Percentiles rank a stretch among this genome's conserved stretches.
Evolutionary conservation across 805 yeast genomes (phyloP).

Genomic region (Metschnikowia bowlesiae): DNA sequence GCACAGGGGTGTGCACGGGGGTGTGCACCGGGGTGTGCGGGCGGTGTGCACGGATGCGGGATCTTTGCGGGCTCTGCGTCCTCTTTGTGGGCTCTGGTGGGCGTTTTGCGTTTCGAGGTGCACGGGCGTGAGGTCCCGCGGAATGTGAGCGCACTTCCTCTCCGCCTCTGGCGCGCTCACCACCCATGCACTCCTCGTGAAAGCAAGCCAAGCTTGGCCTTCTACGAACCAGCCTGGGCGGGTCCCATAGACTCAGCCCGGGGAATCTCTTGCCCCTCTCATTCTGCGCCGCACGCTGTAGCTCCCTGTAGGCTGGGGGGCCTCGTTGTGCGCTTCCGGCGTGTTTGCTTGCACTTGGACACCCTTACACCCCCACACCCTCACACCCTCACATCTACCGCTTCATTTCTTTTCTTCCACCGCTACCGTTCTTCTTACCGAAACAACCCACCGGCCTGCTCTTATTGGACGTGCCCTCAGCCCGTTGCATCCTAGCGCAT

Average conservation of each 20-base stretch:
- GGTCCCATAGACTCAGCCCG: too few relatives aligned
- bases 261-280: not conserved
- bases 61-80: too few relatives aligned
- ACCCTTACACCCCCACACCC: constrained; percentile 3
- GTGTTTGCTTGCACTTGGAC: not conserved
- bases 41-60: too few relatives aligned
- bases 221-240: too few relatives aligned
- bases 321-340: not conserved
- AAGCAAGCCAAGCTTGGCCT: not conserved
- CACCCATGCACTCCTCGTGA: not conserved
- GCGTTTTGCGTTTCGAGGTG: not conserved
- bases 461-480: not conserved
- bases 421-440: not conserved
- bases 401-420: constrained; percentile 3
- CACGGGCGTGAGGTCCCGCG: not conserved
- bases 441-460: not conserved
- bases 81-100: not conserved
- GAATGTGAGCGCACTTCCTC: not conserved
- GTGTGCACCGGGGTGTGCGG: too few relatives aligned
- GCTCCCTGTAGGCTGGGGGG: not conserved
- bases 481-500: not conserved
- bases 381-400: constrained; percentile 1
- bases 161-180: not conserved
- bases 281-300: not conserved
- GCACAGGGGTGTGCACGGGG: not conserved